phyloP scores from a whole-genome alignment of 1,284 basidiomycete genomes.

The Stereum hirsutum region DNA sequence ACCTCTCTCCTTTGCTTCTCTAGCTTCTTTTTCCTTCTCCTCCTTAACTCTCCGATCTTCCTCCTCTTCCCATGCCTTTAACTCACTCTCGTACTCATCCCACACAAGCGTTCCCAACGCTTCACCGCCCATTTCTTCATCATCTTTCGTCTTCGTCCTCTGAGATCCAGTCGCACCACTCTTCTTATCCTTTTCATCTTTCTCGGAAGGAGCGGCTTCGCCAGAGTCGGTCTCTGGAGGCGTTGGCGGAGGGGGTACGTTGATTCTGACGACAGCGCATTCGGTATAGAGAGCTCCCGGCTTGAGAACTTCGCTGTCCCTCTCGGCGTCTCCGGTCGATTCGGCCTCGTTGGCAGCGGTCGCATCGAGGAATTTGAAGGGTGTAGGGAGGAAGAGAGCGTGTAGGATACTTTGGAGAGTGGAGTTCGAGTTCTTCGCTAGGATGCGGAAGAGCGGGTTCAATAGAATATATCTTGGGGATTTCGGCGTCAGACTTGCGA shows the following conservation, averaged over 20 bases:
- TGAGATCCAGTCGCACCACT: slow-evolving; percentile 17
- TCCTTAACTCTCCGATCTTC: slow-evolving; percentile 12
- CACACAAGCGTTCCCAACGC: slow-evolving; percentile 56
- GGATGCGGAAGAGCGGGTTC: slow-evolving; percentile 48
- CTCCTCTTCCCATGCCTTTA: slow-evolving; percentile 53
- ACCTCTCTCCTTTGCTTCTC: slow-evolving; percentile 1
- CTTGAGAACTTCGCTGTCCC: slow-evolving; percentile 50
- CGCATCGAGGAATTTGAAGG: slow-evolving; percentile 38
- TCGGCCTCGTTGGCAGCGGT: slow-evolving; percentile 4
- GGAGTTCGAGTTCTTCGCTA: slow-evolving; percentile 51
- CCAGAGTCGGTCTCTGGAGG: slow-evolving; percentile 7
- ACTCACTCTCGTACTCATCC: slow-evolving; percentile 58
- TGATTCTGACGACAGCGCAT: slow-evolving; percentile 49
- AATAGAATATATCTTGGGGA: slow-evolving; percentile 45
- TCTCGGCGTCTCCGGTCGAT: slow-evolving; percentile 4
- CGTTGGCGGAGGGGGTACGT: slow-evolving; percentile 26
- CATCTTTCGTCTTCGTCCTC: slow-evolving; percentile 32
- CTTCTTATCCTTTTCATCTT: slow-evolving; percentile 16
- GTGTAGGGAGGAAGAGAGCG: slow-evolving; percentile 66
- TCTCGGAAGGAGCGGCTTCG: background rate
- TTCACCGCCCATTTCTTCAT: slow-evolving; percentile 62
- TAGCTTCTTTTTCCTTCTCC: background rate
- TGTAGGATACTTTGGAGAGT: slow-evolving; percentile 61
- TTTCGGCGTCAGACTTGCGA: background rate
- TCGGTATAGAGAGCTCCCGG: slow-evolving; percentile 71